Evolutionary conservation across 208 protist species (phyloP).

Genomic region (Herpetomonas samuelpessoai): DNA sequence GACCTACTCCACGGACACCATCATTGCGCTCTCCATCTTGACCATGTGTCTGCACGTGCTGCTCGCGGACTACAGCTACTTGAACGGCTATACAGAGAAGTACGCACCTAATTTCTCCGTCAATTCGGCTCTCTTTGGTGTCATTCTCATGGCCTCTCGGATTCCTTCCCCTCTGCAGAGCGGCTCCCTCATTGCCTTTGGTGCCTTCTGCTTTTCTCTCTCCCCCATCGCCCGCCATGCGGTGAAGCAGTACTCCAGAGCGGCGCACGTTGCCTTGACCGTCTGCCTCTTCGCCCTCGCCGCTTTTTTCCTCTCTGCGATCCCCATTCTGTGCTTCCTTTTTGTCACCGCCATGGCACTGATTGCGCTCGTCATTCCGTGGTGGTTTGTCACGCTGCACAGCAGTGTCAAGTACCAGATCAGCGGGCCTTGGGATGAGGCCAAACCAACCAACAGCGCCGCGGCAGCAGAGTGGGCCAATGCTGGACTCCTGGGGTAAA

Average conservation of each 20-base stretch:
- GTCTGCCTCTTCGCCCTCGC: constrained; percentile 56
- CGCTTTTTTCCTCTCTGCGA: constrained; percentile 46
- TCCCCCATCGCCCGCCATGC: constrained; percentile 76
- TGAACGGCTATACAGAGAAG: constrained; percentile 68
- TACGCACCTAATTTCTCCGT: constrained; percentile 69
- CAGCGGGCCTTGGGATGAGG: constrained; percentile 91
- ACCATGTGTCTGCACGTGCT: constrained; percentile 79
- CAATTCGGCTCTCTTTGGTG: constrained; percentile 81
- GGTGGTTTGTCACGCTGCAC: constrained; percentile 76
- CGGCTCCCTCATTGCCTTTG: constrained; percentile 79
- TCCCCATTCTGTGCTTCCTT: constrained; percentile 56
- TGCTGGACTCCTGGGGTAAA: constrained; percentile 62
- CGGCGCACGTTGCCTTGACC: constrained; percentile 65
- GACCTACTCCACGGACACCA: constrained; percentile 89
- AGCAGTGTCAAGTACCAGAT: constrained; percentile 84
- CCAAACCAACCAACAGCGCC: constrained; percentile 89
- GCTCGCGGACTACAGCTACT: constrained; percentile 83
- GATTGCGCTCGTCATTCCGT: constrained; percentile 77
- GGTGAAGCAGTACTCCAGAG: constrained; percentile 52
- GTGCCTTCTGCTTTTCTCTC: constrained; percentile 79
- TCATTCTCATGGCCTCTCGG: constrained; percentile 84
- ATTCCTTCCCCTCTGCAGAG: constrained; percentile 62
- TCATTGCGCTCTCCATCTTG: constrained; percentile 78
- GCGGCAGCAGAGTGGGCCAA: constrained; percentile 91
- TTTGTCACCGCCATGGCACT: constrained; percentile 45